phyloP scores from a whole-genome alignment of 1,284 basidiomycete genomes.

The Neonothopanus nambi region DNA sequence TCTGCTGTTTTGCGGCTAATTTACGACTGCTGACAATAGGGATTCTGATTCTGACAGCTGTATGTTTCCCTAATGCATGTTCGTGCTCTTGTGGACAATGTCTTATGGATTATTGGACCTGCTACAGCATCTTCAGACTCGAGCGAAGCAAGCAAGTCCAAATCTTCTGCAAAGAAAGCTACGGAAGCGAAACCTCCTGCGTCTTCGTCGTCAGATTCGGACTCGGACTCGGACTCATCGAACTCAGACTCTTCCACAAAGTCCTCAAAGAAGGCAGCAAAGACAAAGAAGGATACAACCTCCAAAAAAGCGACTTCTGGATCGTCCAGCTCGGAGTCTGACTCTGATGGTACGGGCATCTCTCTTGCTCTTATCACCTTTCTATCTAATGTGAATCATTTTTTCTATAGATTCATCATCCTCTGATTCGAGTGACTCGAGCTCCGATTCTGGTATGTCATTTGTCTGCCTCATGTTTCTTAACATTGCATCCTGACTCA shows the following conservation, averaged over 20 bases:
- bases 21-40: not conserved
- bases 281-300: slow-evolving; percentile 8
- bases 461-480: not conserved
- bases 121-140: not conserved
- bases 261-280: slow-evolving; percentile 12
- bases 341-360: slow-evolving; percentile 3
- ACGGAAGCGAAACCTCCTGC: not conserved
- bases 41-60: slow-evolving; percentile 10
- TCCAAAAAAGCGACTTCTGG: not conserved
- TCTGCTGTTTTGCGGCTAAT: not conserved
- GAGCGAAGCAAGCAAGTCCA: slow-evolving; percentile 4
- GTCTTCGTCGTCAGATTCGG: slow-evolving; percentile 9
- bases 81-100: not conserved
- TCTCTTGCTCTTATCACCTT: not conserved
- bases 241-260: slow-evolving; percentile 15
- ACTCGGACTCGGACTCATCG: slow-evolving; percentile 15
- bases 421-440: slow-evolving; percentile 7
- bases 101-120: not conserved
- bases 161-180: slow-evolving; percentile 15
- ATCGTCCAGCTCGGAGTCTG: too few relatives aligned
- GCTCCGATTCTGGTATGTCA: slow-evolving; percentile 4
- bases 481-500: slow-evolving; percentile 1
- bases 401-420: not conserved
- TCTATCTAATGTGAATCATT: too few relatives aligned
- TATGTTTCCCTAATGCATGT: not conserved